phyloP scores from a whole-genome alignment of 441 rosid genomes.

The Pelargonium myrrhifolium region DNA sequence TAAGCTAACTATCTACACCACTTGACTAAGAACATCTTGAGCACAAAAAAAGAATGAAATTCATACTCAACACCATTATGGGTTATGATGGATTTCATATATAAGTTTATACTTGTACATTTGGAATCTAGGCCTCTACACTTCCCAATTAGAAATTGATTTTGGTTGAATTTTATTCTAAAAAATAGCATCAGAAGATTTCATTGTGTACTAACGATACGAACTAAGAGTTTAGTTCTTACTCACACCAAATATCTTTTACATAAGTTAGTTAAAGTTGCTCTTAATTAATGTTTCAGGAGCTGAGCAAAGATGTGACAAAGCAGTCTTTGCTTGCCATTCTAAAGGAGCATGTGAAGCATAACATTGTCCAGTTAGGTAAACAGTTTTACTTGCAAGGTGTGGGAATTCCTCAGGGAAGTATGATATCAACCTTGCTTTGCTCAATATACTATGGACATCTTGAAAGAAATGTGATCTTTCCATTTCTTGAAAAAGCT shows the following conservation, averaged over 20 bases:
- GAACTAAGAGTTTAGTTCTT: background rate
- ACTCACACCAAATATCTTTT: background rate
- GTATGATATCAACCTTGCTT: conserved; percentile 60
- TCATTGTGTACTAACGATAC: background rate
- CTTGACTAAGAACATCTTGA: too few relatives aligned
- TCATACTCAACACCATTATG: background rate
- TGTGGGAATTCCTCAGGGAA: conserved; percentile 86
- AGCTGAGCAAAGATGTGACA: conserved; percentile 23
- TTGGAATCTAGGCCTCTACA: background rate
- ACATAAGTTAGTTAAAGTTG: background rate
- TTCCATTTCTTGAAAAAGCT: conserved; percentile 53
- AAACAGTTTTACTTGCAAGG: conserved; percentile 50
- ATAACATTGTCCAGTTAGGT: conserved; percentile 49
- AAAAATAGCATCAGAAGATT: background rate
- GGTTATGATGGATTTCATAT: background rate
- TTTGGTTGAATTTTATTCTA: background rate
- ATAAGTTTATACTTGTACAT: background rate
- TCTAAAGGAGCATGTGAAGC: conserved; percentile 54
- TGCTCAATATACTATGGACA: conserved; percentile 86
- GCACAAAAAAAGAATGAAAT: background rate
- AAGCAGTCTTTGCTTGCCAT: conserved; percentile 34
- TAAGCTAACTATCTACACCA: too few relatives aligned
- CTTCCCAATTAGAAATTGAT: background rate
- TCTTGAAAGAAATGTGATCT: conserved; percentile 60
- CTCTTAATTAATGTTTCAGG: conserved; percentile 35